phyloP scores from a whole-genome alignment of 1,139 yeast genomes.

The Scheffersomyces parashehatae region DNA sequence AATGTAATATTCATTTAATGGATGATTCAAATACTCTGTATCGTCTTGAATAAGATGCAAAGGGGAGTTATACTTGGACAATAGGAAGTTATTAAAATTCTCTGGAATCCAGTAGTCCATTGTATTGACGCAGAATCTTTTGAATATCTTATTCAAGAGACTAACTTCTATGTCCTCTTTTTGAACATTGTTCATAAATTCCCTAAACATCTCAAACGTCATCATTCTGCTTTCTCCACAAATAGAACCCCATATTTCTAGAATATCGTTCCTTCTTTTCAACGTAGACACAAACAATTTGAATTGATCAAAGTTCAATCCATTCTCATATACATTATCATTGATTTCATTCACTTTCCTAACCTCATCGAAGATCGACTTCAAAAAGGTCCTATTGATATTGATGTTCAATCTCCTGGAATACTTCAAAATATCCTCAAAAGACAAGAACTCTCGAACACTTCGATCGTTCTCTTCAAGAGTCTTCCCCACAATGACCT shows the following conservation, averaged over 20 bases:
- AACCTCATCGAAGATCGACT: slow-evolving; percentile 47
- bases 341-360: slow-evolving; percentile 21
- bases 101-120: slow-evolving; percentile 43
- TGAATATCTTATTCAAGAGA: slow-evolving; percentile 38
- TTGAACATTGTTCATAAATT: slow-evolving; percentile 55
- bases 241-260: slow-evolving; percentile 24
- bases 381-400: slow-evolving; percentile 33
- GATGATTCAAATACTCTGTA: slow-evolving; percentile 53
- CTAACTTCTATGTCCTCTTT: slow-evolving; percentile 39
- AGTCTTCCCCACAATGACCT: slow-evolving; percentile 22
- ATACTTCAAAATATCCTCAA: slow-evolving; percentile 66
- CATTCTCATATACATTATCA: slow-evolving; percentile 10
- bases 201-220: slow-evolving; percentile 44
- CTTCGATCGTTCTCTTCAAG: slow-evolving; percentile 19
- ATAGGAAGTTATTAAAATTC: slow-evolving; percentile 51
- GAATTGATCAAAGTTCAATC: slow-evolving; percentile 68
- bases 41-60: slow-evolving; percentile 24
- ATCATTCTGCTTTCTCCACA: slow-evolving; percentile 34
- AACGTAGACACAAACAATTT: slow-evolving; percentile 62
- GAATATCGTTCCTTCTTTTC: slow-evolving; percentile 36
- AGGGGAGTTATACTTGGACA: slow-evolving; percentile 48
- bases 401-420: slow-evolving; percentile 71
- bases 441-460: slow-evolving; percentile 46
- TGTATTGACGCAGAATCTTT: slow-evolving; percentile 39
- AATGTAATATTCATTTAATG: slow-evolving; percentile 82